Evolutionary conservation across 352 stramenopile genomes (phyloP), one percentile per base, ranked within the genome.

Genomic region (Phytophthora cactorum): DNA sequence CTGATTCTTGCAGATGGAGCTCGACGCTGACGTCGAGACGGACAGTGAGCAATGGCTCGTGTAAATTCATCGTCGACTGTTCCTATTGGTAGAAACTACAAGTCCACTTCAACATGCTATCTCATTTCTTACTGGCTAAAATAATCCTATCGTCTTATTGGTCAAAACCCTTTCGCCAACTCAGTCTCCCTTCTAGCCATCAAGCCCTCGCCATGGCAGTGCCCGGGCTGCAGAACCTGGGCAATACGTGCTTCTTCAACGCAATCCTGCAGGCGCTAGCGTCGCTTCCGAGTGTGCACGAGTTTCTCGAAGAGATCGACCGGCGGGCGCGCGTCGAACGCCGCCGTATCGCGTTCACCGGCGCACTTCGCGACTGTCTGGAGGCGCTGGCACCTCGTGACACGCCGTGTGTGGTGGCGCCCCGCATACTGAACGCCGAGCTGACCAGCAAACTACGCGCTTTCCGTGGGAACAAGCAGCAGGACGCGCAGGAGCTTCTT

Each of bases 171-270:
- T n/a, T 50, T 39, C 11, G 5, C 47, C n/a, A 28, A 32, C 27
- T 50, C 22, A 52, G 45, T 52, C 27, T 52, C 27, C 45, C 45
- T 34, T 52, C 22, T 31, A 50, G 43, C 22, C 43, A 29, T 50
- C 22, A 52, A 52, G 45, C 17, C 31, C 4, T 55, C 49, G 49
- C 50, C 50, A 56, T 70, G 29, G 41, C 59, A 3, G 55, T 70
- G 15, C 63, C 86, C 1, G 89, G 89, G n/a, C 79, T 96, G 41
- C 77, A 91, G 68, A 97, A 97, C 63, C 73, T 97, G n/a, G 88
- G 89, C 68, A 97, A 97, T 67, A 95, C 89, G 50, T 97, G 89
- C 75, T 97, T 94, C 66, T 94, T 97, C 76, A 97, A 97, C 64
- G 89, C 88, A 31, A 93, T 97, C 53, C 75, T 96, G 53, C 89